phyloP scores from a whole-genome alignment of 1,284 basidiomycete species.

The Puccinia novopanici region DNA sequence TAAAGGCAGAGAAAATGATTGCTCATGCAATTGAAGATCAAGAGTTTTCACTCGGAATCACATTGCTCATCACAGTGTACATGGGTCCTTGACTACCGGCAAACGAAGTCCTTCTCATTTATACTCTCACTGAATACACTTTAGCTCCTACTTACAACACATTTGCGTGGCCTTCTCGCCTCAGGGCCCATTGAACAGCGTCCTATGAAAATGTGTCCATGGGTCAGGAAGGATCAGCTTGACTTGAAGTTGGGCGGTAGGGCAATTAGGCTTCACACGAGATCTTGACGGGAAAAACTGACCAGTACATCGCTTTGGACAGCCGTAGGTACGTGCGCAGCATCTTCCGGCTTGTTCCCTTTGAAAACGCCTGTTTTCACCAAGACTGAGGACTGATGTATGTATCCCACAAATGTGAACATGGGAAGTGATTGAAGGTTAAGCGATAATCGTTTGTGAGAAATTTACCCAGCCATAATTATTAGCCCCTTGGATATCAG shows the following conservation, averaged over 20 bases:
- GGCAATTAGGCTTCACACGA: not conserved
- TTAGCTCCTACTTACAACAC: not conserved
- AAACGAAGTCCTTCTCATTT: not conserved
- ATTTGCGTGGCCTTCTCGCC: conserved; percentile 21
- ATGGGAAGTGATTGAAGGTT: not conserved
- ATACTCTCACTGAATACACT: not conserved
- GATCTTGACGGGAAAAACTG: not conserved
- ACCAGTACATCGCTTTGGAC: conserved; percentile 43
- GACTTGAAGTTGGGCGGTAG: too few species aligned
- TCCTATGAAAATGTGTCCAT: conserved; percentile 1
- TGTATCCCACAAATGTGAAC: not conserved
- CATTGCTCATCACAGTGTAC: too few species aligned
- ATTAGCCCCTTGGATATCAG: conserved; percentile 49
- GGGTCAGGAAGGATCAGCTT: not conserved
- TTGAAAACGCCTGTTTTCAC: conserved; percentile 45
- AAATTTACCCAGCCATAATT: conserved; percentile 41
- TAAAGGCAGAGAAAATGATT: too few species aligned
- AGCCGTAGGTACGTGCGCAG: conserved; percentile 19
- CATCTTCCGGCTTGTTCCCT: conserved; percentile 26
- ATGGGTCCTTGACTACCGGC: too few species aligned
- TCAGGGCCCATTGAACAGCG: conserved; percentile 33
- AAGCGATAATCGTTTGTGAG: not conserved
- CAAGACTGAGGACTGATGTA: conserved; percentile 16
- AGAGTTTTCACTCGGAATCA: too few species aligned
- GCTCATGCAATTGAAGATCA: too few species aligned